Base-by-base conservation (phyloP, 805 yeast genomes). In the Ogataea thermomethanolica region DNA sequence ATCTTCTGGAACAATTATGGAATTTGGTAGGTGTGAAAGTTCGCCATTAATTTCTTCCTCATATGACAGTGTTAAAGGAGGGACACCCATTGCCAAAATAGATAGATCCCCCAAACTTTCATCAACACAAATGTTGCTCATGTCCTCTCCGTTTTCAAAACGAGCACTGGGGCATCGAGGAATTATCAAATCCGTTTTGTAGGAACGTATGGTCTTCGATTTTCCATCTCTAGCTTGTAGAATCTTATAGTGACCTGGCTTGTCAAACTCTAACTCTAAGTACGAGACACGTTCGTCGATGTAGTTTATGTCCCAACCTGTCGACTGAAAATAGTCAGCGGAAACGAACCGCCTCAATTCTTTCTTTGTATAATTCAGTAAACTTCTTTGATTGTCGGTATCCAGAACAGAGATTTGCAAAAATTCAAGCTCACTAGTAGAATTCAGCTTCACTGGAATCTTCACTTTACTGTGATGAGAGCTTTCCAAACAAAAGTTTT, bases 221-320 rank as follows among this genome's bases (percentile, higher is more conserved):
- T 65, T 62, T 22, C 56, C 51, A 57, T 93, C 99, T 2, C 72
- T 56, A 5, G 90, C 93, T 39, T 75, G 72, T 20, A 64, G 67
- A 3, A 93, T 71, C 43, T 75, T 77, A 61, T 93, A 93, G n/a
- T 74, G 67, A 1, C 99, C 99, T 0, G 93, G 83, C 12, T 73
- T 65, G 1, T 60, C 58, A 6, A 89, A 62, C 1, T 93, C 88
- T 7, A 90, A 50, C 51, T 78, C 82, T 29, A 86, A 45, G 53
- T 81, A 81, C 36, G 74, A 71, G 13, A 83, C 72, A 9, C 69
- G 55, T 31, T 67, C 70, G 29, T 63, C 65, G 14, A 54, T 35
- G 33, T 37, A 20, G 25, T 47, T 43, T 1, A 43, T 25, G 22
- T 58, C 62, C 31, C 43, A 35, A 21, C 37, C 50, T 2, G 45